phyloP scores from a whole-genome alignment of 148 eudicot genomes.

The Chenopodium berlandieri region DNA sequence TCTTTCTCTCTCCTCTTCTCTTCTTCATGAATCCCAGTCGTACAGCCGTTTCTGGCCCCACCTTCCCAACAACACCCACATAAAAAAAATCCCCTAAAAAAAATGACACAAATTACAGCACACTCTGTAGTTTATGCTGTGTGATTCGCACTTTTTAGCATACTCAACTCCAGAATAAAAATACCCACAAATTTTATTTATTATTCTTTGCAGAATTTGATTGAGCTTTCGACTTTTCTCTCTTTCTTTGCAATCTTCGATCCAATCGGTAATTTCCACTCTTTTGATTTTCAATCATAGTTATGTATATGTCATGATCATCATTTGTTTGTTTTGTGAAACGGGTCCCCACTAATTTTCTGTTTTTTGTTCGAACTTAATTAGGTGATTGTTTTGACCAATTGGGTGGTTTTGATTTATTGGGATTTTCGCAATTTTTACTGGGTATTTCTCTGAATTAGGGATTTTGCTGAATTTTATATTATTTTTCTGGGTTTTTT shows the following conservation, averaged over 20 bases:
- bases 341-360: background rate
- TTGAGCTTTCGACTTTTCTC: background rate
- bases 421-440: conserved; percentile 8
- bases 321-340: background rate
- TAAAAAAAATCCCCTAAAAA: background rate
- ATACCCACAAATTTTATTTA: background rate
- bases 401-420: background rate
- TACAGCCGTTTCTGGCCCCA: conserved; percentile 8
- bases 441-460: conserved; percentile 14
- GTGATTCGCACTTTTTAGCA: conserved; percentile 21
- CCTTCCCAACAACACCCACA: background rate
- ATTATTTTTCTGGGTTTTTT: background rate
- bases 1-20: background rate
- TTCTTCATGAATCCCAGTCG: too few relatives aligned
- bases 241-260: conserved; percentile 7
- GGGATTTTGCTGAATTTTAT: background rate
- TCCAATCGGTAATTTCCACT: conserved; percentile 27
- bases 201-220: background rate
- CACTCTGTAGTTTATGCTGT: conserved; percentile 6
- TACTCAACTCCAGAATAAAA: background rate
- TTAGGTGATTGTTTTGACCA: background rate
- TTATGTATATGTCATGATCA: background rate
- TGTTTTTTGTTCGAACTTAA: conserved; percentile 1
- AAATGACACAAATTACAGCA: background rate
- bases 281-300: background rate